phyloP scores from a whole-genome alignment of 225 moss, liverwort and hornwort species.

The Thuidium tamariscinum region DNA sequence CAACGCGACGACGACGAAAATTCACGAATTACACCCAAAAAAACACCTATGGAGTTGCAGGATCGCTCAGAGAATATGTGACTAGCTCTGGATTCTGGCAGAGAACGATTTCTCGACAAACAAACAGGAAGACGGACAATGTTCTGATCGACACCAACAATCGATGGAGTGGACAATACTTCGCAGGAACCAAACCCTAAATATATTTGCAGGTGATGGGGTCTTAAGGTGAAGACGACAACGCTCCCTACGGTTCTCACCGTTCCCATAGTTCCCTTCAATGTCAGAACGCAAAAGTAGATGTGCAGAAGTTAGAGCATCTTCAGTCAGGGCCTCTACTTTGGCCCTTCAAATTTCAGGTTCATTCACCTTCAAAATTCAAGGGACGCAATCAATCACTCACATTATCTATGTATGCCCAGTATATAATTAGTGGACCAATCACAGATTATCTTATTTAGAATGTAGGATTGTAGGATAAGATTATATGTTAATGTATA shows the following conservation, averaged over 20 bases:
- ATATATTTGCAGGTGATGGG: not conserved
- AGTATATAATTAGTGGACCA: no score
- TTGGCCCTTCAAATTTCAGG: not conserved
- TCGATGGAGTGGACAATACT: not conserved
- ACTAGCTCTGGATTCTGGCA: no score
- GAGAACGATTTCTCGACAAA: not conserved
- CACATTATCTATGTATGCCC: rapidly evolving
- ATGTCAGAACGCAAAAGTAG: not conserved
- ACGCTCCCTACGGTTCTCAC: not conserved
- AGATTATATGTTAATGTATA: no score
- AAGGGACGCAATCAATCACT: not conserved
- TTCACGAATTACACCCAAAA: not conserved
- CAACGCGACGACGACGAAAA: not conserved
- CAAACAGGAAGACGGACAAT: not conserved
- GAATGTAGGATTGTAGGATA: no score
- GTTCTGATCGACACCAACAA: not conserved
- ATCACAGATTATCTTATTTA: not conserved
- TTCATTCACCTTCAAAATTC: not conserved
- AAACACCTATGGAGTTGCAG: not conserved
- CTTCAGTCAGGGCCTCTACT: not conserved
- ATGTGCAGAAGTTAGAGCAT: not conserved
- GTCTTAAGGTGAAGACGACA: not conserved
- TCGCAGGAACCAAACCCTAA: not conserved
- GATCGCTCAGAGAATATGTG: not conserved
- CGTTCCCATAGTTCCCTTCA: not conserved